Evolutionary conservation across 2,329 filamentous ascomycete species (phyloP).

Genomic region (Hymenoscyphus linearis): DNA sequence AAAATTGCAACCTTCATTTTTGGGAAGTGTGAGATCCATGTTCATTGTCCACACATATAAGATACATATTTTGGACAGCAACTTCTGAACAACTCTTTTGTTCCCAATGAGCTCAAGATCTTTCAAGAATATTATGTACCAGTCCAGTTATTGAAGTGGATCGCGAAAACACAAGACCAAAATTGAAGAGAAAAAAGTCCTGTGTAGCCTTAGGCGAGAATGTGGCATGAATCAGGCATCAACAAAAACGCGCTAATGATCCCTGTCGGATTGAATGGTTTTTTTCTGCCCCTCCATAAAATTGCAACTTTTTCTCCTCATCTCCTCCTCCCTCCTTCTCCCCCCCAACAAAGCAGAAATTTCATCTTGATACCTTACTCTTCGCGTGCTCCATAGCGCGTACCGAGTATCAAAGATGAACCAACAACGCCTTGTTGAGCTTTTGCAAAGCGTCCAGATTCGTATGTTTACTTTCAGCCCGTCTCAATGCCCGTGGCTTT

Average conservation of each 20-base stretch:
- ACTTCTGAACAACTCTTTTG: neutral
- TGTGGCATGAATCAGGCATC: neutral
- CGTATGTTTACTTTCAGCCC: slow-evolving; percentile 52
- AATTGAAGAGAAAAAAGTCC: neutral
- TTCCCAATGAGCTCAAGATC: neutral
- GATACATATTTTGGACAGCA: neutral
- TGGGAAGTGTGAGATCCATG: neutral
- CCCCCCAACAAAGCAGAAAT: neutral
- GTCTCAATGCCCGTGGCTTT: slow-evolving; percentile 15
- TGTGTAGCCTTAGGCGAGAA: neutral
- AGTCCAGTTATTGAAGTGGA: no score
- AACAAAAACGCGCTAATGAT: neutral
- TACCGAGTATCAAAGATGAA: slow-evolving; percentile 51
- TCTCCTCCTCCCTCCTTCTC: neutral
- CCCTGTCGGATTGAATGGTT: neutral
- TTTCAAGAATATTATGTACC: neutral
- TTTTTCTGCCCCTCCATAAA: neutral
- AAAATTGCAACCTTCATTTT: neutral
- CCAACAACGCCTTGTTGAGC: slow-evolving; percentile 75
- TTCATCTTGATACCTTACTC: neutral
- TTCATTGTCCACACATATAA: neutral
- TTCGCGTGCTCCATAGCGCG: slow-evolving; percentile 1
- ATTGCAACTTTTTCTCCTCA: neutral
- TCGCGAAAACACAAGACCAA: neutral
- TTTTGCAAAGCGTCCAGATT: slow-evolving; percentile 82